Evolutionary conservation across 495 filamentous ascomycete species (phyloP).

Genomic region (Penicillium pancosmium): DNA sequence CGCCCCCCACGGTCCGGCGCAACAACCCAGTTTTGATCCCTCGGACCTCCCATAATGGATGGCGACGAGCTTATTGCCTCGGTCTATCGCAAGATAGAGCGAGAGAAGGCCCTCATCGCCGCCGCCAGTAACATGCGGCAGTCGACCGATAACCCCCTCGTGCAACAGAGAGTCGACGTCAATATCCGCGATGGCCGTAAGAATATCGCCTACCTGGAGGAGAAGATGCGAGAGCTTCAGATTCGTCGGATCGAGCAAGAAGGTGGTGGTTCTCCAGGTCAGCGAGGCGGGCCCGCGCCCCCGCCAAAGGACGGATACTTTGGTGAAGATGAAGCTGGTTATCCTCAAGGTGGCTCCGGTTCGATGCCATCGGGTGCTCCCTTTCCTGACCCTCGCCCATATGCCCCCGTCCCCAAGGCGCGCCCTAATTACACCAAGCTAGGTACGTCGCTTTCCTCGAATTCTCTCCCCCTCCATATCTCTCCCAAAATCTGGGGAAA

Average conservation of each 20-base stretch:
- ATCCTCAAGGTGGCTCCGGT: conserved; percentile 60
- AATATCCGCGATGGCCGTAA: conserved; percentile 92
- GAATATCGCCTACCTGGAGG: conserved; percentile 93
- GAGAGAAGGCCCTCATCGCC: conserved; percentile 93
- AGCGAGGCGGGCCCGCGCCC: conserved; percentile 51
- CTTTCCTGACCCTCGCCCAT: conserved; percentile 73
- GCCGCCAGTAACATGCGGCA: conserved; percentile 93
- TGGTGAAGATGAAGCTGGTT: conserved; percentile 50
- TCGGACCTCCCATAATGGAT: conserved; percentile 45
- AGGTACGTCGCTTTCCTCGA: conserved; percentile 58
- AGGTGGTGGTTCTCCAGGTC: conserved; percentile 44
- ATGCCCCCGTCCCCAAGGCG: conserved; percentile 67
- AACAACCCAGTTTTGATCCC: conserved; percentile 13
- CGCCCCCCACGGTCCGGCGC: conserved; percentile 11
- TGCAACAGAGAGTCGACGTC: conserved; percentile 83
- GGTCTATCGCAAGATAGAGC: conserved; percentile 96
- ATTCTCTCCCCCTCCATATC: not conserved
- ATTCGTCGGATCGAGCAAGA: conserved; percentile 70
- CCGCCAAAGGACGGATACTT: conserved; percentile 70
- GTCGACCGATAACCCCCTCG: conserved; percentile 87
- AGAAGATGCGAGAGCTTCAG: conserved; percentile 84
- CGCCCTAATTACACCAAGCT: conserved; percentile 94
- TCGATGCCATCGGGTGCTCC: conserved; percentile 85
- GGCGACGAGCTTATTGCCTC: conserved; percentile 79
- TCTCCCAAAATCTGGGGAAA: conserved; percentile 4